A percentile compares a stretch with the other conserved stretches of the same genome.
These are phyloP conservation scores for Karstenula rhodostoma DNA, from an alignment of 2,329 filamentous ascomycete species.

Conservation along the genomic window DNA sequence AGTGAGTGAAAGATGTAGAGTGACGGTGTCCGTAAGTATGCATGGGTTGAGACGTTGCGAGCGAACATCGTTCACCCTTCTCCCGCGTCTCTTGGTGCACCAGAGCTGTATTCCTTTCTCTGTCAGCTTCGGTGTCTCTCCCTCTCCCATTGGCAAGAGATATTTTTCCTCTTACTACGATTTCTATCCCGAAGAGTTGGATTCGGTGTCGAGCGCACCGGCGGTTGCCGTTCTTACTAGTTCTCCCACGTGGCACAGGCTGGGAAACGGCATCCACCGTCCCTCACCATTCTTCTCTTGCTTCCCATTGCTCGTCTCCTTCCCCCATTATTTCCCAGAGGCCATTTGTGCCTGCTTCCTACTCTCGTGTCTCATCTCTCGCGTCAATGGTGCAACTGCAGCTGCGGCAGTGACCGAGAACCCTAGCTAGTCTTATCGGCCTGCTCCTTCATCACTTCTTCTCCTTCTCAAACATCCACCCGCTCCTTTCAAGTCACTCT, in stretches of 20 bases:
- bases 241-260: constrained; percentile 41
- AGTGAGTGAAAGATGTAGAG: background rate
- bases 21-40: background rate
- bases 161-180: constrained; percentile 78
- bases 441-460: constrained; percentile 36
- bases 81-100: constrained; percentile 54
- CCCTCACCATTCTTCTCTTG: constrained; percentile 33
- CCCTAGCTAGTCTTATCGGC: constrained; percentile 34
- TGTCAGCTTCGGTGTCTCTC: background rate
- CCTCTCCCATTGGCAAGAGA: background rate
- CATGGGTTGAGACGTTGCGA: constrained; percentile 69
- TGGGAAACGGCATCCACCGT: constrained; percentile 40
- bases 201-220: constrained; percentile 64
- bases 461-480: constrained; percentile 41
- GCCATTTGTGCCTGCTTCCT: constrained; percentile 24
- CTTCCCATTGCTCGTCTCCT: constrained; percentile 31
- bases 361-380: constrained; percentile 2
- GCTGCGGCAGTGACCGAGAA: constrained; percentile 35
- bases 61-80: constrained; percentile 65
- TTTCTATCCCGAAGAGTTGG: constrained; percentile 55
- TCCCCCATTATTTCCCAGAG: constrained; percentile 30
- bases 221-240: constrained; percentile 46
- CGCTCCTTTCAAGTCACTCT: constrained; percentile 48
- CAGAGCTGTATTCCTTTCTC: background rate
- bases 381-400: constrained; percentile 30